Base-by-base conservation (phyloP, 345 rosid species). In the Leavenworthia alabamica region DNA sequence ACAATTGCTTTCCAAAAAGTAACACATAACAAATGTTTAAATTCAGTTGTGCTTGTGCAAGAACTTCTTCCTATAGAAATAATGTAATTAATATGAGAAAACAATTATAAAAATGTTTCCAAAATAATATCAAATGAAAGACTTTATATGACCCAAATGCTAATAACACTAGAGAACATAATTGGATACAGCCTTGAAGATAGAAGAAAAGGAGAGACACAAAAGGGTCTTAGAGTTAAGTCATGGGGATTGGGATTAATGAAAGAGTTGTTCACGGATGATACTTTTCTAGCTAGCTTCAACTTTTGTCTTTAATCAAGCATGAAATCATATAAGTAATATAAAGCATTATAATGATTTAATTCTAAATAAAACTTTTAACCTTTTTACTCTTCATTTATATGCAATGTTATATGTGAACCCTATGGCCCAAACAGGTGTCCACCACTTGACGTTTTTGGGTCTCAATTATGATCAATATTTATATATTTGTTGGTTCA, bases 231-330 rank as follows among this genome's bases (percentile, higher is more conserved):
- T n/a, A 49, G 7, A 27, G 7, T 15, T 50, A 26, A 31, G 13
- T 22, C 26, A 51, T 51, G 32, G 56, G 56, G 56, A 51, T 51
- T 51, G 43, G 14, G 61, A 54, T 43, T 16, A 43, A 43, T n/a
- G 62, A n/a, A n/a, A n/a, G n/a, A 56, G 29, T 26, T 26, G 44
- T 64, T 53, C 17, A 46, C 17, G 1, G 43, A 31, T 20, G 42
- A 7, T 12, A 16, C 14, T 16, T 27, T 62, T 49, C 29, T 28
- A 50, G 59, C 15, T 51, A 51, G 26, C 17, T 41, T 22, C 23
- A 66, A 45, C 29, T 56, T 66, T 45, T 41, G 13, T 46, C 56
- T 35, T 16, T 56, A 26, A 66, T 56, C 56, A 56, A 41, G 56
- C 48, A 45, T 56, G 48, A 63, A 56, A 45, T 66, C 71, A 56